phyloP scores from a whole-genome alignment of 1,139 yeast genomes.

The Pichia sp. region DNA sequence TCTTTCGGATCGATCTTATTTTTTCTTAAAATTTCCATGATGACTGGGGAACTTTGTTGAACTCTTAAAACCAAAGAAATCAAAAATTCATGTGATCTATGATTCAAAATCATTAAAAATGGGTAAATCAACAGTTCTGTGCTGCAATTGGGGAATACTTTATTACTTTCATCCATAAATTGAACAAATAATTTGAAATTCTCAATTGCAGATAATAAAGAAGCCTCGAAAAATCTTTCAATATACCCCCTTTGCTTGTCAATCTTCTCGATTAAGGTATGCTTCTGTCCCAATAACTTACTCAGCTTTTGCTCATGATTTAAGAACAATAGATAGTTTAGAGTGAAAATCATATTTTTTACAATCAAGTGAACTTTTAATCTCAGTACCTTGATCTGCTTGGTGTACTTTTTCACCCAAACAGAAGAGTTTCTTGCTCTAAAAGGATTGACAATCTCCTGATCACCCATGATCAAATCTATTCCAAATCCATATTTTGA shows the following conservation, averaged over 20 bases:
- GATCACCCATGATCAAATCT: conserved; percentile 25
- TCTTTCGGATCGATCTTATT: conserved; percentile 34
- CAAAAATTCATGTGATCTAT: conserved; percentile 48
- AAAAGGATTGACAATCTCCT: conserved; percentile 19
- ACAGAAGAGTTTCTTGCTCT: conserved; percentile 19
- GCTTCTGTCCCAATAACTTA: conserved; percentile 30
- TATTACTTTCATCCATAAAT: conserved; percentile 28
- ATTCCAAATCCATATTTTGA: conserved; percentile 29
- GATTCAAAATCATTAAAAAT: conserved; percentile 45
- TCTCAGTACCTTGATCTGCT: conserved; percentile 28
- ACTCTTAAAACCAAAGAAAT: conserved; percentile 47
- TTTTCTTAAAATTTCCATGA: conserved; percentile 30
- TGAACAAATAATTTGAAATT: conserved; percentile 33
- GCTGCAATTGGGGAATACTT: conserved; percentile 31
- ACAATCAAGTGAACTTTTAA: conserved; percentile 35
- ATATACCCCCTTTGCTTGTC: conserved; percentile 31
- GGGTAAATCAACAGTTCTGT: conserved; percentile 44
- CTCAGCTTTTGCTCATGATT: conserved; percentile 40
- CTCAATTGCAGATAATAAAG: conserved; percentile 33
- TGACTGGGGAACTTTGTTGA: conserved; percentile 33
- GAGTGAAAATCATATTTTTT: conserved; percentile 43
- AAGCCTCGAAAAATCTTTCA: conserved; percentile 32
- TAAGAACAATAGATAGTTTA: conserved; percentile 46
- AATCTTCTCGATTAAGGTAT: conserved; percentile 28
- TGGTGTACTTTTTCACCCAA: conserved; percentile 25